phyloP scores from a whole-genome alignment of 441 rosid genomes.

The Breynia disticha region DNA sequence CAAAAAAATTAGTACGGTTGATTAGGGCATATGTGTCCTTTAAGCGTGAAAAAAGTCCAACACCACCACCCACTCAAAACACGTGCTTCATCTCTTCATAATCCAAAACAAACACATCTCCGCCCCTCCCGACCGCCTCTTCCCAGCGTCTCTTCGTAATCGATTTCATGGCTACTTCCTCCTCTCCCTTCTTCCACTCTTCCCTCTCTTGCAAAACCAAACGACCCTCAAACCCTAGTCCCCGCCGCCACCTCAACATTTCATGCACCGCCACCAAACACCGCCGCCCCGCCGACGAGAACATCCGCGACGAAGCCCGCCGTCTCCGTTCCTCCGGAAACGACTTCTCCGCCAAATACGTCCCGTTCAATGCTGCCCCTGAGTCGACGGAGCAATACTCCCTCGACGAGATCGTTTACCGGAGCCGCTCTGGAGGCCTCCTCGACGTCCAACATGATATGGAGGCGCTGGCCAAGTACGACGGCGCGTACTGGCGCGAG shows the following conservation, averaged over 20 bases:
- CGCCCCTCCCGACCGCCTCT: not conserved
- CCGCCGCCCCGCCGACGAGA: constrained; percentile 19
- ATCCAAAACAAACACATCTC: not conserved
- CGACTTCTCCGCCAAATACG: constrained; percentile 47
- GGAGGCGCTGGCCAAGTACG: constrained; percentile 33
- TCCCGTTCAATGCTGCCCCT: constrained; percentile 36
- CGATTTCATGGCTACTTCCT: not conserved
- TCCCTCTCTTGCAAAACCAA: constrained; percentile 20
- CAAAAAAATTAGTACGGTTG: too few relatives aligned
- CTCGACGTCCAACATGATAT: constrained; percentile 53
- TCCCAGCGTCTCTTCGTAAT: not conserved
- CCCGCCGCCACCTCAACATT: constrained; percentile 25
- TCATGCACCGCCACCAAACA: constrained; percentile 22
- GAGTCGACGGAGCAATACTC: constrained; percentile 39
- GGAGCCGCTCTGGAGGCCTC: constrained; percentile 41
- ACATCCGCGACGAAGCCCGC: constrained; percentile 54
- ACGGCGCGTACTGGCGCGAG: constrained; percentile 40
- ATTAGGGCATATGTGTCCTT: too few relatives aligned
- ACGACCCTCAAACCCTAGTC: constrained; percentile 13
- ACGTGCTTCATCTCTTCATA: too few relatives aligned
- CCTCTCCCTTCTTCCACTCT: not conserved
- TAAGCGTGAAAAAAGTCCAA: too few relatives aligned
- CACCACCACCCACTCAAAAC: too few relatives aligned
- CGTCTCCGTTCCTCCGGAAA: constrained; percentile 21
- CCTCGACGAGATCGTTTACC: constrained; percentile 54